Evolutionary conservation across 768 basidiomycete genomes (phyloP), one percentile per base, ranked within the genome.

Genomic region (Suillus alpinus): DNA sequence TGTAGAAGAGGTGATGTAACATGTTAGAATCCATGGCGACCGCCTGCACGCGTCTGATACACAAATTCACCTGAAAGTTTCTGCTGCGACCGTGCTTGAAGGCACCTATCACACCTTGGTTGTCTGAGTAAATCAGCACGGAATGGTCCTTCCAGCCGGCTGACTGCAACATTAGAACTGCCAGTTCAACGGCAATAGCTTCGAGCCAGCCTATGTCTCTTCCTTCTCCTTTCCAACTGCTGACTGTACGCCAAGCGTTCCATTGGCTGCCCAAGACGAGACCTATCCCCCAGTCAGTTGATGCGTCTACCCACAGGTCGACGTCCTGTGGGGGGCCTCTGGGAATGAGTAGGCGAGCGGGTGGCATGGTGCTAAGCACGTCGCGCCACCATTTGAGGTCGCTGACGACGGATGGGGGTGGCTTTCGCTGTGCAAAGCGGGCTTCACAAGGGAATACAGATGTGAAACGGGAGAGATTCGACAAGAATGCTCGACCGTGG

Each of bases 191-290:
- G 0, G 77, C 77, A 9, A 81, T 62, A 0, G 76, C 76, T 63
- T 83, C 80, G 0, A 80, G 79, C 81, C 82, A 83, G 0, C 69
- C 68, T 56, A 84, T 84, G 58, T 82, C 78, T 1, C 72, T 36
- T 0, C 66, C 60, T 14, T 69, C 64, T 0, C 57, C 31, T 23
- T 71, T 64, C 78, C 78, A 80, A 0, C 68, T 69, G 3, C 66
- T 67, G 8, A 66, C 34, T 6, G 77, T 68, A 1, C 63, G 5
- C 72, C 75, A 77, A 0, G 75, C 75, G 18, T 71, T 31, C 79
- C 63, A 62, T 12, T 32, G 18, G 2, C 9, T 20, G n/a, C 41
- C 41, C 2, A 43, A 1, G 2, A 1, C 1, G 6, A 43, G 6
- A 5, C 41, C 18, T 1, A 43, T 43, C 4, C 41, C 41, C 41